Evolutionary conservation across 1,284 basidiomycete genomes (phyloP).

Genomic region (Cutaneotrichosporon sp.): DNA sequence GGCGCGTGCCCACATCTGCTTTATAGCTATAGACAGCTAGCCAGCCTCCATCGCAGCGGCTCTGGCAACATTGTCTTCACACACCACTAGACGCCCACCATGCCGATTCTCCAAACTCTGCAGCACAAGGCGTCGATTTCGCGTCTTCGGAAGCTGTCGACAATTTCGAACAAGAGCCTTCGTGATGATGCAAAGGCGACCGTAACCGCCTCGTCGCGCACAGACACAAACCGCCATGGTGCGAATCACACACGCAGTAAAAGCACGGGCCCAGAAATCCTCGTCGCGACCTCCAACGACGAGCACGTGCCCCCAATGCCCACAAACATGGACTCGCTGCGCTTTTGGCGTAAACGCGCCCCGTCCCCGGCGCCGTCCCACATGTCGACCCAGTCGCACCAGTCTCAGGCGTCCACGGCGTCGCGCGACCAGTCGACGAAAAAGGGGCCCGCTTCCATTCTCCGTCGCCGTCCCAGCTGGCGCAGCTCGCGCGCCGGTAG

Average conservation of each 20-base stretch:
- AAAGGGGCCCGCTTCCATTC: slow-evolving; percentile 3
- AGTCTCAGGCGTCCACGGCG: background rate
- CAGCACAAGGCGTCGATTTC: slow-evolving; percentile 14
- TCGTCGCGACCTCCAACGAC: background rate
- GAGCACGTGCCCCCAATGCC: background rate
- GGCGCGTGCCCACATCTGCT: too few relatives aligned
- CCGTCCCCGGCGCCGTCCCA: background rate
- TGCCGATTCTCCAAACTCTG: slow-evolving; percentile 14
- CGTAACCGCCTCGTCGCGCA: background rate
- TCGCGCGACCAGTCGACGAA: slow-evolving; percentile 1
- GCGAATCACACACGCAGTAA: too few relatives aligned
- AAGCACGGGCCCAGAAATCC: too few relatives aligned
- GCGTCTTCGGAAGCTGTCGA: slow-evolving; percentile 14
- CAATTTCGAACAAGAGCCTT: background rate
- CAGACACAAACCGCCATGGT: background rate
- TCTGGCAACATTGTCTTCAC: background rate
- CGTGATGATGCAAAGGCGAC: background rate
- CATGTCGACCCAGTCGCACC: background rate
- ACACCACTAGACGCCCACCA: too few relatives aligned
- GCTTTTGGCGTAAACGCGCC: slow-evolving; percentile 6
- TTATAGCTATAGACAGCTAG: too few relatives aligned
- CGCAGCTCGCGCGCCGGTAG: background rate
- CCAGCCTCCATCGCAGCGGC: background rate
- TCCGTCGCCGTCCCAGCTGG: slow-evolving; percentile 2
- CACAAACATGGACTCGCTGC: background rate